These are phyloP conservation scores for Moricandia moricandioides DNA, from an alignment of 345 rosid species.

Conservation along the genomic window DNA sequence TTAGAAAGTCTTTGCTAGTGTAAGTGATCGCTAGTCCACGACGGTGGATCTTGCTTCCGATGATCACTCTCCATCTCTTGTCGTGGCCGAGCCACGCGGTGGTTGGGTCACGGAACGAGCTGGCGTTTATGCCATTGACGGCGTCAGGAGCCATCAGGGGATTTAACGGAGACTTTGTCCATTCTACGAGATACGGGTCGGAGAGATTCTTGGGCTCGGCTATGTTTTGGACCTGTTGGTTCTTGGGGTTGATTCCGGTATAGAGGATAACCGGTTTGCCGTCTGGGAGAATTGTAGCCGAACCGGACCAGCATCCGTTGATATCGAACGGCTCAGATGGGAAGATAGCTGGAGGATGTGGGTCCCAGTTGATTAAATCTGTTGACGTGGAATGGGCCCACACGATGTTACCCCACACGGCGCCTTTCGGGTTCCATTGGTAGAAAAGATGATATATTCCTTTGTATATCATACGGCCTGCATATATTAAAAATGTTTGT, in stretches of 20 bases:
- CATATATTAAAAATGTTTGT: background rate
- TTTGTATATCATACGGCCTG: constrained; percentile 72
- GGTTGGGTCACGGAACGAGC: constrained; percentile 79
- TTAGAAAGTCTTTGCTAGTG: constrained; percentile 54
- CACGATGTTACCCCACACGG: constrained; percentile 68
- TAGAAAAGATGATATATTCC: constrained; percentile 74
- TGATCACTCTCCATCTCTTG: constrained; percentile 51
- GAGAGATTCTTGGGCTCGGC: constrained; percentile 58
- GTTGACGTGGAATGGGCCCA: constrained; percentile 86
- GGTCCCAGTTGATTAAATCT: constrained; percentile 66
- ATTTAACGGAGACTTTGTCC: constrained; percentile 59
- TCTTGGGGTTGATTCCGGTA: constrained; percentile 50
- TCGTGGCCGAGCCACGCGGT: constrained; percentile 72
- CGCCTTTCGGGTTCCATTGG: constrained; percentile 71
- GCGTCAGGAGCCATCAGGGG: constrained; percentile 54
- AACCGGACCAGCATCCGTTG: constrained; percentile 78
- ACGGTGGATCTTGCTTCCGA: constrained; percentile 50
- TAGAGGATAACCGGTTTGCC: constrained; percentile 60
- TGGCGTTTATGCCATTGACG: constrained; percentile 42
- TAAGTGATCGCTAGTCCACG: constrained; percentile 54
- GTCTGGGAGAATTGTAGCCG: constrained; percentile 51
- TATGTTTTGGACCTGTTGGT: constrained; percentile 57
- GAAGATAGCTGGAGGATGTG: constrained; percentile 53
- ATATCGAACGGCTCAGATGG: constrained; percentile 56
- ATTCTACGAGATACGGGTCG: constrained; percentile 60